A percentile compares a stretch with the other conserved stretches of the same genome.
Conservation (phyloP, 371 early-diverging fungal genomes). For the Mycotypha africana region DNA sequence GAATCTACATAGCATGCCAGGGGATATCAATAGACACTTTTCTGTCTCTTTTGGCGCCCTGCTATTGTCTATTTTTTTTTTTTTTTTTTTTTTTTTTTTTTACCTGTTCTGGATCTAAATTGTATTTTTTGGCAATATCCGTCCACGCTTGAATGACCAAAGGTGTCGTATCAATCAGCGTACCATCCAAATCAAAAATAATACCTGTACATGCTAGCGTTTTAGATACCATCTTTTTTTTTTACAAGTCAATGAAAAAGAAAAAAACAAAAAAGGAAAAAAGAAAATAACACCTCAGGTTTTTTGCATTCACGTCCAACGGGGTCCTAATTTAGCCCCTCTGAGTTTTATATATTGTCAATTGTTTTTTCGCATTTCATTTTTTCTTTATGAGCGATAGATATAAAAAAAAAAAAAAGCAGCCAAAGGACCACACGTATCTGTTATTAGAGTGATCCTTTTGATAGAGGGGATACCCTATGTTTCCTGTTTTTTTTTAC, state of each 20-base stretch:
- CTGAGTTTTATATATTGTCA: too few species aligned
- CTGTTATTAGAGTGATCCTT: too few species aligned
- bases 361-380: too few species aligned
- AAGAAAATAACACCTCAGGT: not conserved
- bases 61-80: too few species aligned
- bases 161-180: slow-evolving; percentile 45
- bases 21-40: not conserved
- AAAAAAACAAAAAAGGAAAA: slow-evolving; percentile 5
- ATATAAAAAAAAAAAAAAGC: too few species aligned
- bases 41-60: not conserved
- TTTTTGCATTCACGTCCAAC: too few species aligned
- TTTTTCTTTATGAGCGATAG: too few species aligned
- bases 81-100: not conserved
- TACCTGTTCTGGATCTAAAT: slow-evolving; percentile 41
- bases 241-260: not conserved
- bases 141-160: slow-evolving; percentile 39
- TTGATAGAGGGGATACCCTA: too few species aligned
- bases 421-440: too few species aligned
- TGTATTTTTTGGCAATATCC: slow-evolving; percentile 26
- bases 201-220: slow-evolving; percentile 20
- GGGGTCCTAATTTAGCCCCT: too few species aligned
- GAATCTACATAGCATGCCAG: slow-evolving; percentile 13
- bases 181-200: slow-evolving; percentile 46
- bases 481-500: too few species aligned
- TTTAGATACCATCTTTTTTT: slow-evolving; percentile 3